phyloP scores from a whole-genome alignment of 106 monocot genomes.

The Agapanthus africanus region DNA sequence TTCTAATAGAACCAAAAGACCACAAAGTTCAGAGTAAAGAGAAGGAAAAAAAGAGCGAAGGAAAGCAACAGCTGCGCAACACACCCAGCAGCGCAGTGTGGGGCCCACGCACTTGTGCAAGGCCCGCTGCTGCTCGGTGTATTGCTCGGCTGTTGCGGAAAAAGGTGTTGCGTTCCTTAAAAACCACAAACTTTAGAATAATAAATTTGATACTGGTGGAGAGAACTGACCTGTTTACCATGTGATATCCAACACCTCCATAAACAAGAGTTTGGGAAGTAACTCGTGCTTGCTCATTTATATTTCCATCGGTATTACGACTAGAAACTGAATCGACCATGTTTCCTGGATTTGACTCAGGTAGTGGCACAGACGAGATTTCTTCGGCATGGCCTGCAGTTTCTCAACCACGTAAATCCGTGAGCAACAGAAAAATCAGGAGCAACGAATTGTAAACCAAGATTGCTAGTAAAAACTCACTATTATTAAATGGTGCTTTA shows the following conservation, averaged over 20 bases:
- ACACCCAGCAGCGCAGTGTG: too few relatives aligned
- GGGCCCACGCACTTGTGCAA: too few relatives aligned
- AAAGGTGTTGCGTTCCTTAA: too few relatives aligned
- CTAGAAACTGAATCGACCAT: constrained; percentile 17
- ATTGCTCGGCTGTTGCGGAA: too few relatives aligned
- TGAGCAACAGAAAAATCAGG: constrained; percentile 16
- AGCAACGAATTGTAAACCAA: constrained; percentile 9
- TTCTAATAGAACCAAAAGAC: background rate
- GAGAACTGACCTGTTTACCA: constrained; percentile 98
- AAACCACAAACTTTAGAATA: too few relatives aligned
- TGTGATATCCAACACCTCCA: constrained; percentile 91
- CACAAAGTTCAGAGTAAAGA: background rate
- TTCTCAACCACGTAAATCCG: constrained; percentile 18
- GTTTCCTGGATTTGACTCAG: constrained; percentile 26
- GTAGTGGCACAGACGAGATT: constrained; percentile 1
- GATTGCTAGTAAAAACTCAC: constrained; percentile 17
- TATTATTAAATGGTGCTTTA: constrained; percentile 21
- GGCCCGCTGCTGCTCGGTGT: too few relatives aligned
- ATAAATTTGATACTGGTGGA: too few relatives aligned
- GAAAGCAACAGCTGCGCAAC: too few relatives aligned
- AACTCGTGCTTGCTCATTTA: constrained; percentile 28
- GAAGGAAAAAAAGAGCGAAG: too few relatives aligned
- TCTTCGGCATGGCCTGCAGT: constrained; percentile 20
- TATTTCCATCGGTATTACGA: constrained; percentile 27
- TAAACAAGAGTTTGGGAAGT: constrained; percentile 59